Evolutionary conservation across 139 green algal species (phyloP).

Genomic region (Picochlorum sp.): DNA sequence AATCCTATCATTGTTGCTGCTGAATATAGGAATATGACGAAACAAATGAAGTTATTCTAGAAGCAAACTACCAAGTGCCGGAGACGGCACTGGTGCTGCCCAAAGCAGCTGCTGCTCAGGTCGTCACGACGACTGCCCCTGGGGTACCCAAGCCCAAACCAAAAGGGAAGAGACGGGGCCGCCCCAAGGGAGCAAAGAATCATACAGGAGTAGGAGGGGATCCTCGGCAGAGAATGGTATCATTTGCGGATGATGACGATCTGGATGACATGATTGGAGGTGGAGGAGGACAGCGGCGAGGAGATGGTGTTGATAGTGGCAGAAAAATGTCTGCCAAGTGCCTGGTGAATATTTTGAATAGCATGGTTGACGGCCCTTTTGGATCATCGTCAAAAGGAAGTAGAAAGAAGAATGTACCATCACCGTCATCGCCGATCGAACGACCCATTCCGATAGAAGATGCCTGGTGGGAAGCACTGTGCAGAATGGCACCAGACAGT

Average conservation of each 20-base stretch:
- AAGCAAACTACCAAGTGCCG: not conserved
- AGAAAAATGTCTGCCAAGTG: too few relatives aligned
- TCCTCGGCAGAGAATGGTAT: not conserved
- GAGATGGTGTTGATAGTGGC: too few relatives aligned
- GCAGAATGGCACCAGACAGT: slow-evolving; percentile 9
- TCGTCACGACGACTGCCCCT: not conserved
- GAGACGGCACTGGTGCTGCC: slow-evolving; percentile 2
- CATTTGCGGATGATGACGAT: not conserved
- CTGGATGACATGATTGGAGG: too few relatives aligned
- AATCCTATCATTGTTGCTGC: not conserved
- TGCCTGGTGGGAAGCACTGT: slow-evolving; percentile 19
- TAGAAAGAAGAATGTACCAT: too few relatives aligned
- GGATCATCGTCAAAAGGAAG: too few relatives aligned
- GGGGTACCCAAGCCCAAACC: not conserved
- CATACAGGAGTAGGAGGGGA: not conserved
- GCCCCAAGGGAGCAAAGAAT: not conserved
- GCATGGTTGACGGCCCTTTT: too few relatives aligned
- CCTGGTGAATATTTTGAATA: too few relatives aligned
- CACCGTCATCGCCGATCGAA: too few relatives aligned
- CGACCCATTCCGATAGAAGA: too few relatives aligned
- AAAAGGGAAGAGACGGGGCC: not conserved
- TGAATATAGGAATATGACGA: slow-evolving; percentile 29
- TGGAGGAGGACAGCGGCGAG: too few relatives aligned
- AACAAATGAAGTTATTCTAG: slow-evolving; percentile 12
- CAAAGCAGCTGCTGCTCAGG: not conserved